These are phyloP conservation scores for Emiliania huxleyi DNA, from an alignment of 78 protist genomes.

Conservation along the genomic window DNA sequence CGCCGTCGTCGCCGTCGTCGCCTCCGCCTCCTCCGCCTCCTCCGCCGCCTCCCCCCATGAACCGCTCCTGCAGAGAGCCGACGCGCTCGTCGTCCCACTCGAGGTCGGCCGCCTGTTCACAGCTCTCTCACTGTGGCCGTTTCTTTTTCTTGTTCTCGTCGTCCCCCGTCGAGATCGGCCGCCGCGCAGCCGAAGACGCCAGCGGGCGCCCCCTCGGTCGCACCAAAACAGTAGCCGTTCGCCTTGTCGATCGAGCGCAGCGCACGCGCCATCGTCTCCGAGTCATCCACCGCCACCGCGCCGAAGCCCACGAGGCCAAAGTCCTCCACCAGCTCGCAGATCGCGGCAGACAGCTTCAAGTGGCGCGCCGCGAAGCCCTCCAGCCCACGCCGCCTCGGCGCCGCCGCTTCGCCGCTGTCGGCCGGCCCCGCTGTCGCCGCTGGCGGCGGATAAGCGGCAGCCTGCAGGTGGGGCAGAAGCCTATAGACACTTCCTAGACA, in stretches of 20 bases:
- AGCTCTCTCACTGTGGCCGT: no score
- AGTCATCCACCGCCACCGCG: neutral
- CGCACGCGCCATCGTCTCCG: neutral
- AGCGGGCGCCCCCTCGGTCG: neutral
- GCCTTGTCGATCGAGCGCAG: neutral
- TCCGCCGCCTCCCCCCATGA: neutral
- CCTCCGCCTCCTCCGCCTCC: neutral
- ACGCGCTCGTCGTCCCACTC: neutral
- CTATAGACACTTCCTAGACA: no score
- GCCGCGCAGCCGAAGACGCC: neutral
- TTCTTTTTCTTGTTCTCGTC: no score
- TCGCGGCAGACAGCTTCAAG: constrained; percentile 52
- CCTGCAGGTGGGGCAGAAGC: no score
- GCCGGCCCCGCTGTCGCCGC: no score
- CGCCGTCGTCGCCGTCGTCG: no score
- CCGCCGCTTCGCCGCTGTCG: constrained; percentile 9
- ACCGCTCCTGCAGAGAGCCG: neutral
- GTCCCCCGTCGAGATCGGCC: no score
- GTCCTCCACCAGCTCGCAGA: constrained; percentile 79
- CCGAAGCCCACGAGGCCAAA: constrained; percentile 77
- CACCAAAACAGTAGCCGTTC: neutral
- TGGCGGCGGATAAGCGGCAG: no score
- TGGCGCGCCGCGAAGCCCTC: neutral
- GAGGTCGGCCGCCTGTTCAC: no score
- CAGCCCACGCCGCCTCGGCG: constrained; percentile 18